These are phyloP conservation scores for Penicillium bialowiezense DNA, from an alignment of 495 filamentous ascomycete genomes.

Conservation along the genomic window DNA sequence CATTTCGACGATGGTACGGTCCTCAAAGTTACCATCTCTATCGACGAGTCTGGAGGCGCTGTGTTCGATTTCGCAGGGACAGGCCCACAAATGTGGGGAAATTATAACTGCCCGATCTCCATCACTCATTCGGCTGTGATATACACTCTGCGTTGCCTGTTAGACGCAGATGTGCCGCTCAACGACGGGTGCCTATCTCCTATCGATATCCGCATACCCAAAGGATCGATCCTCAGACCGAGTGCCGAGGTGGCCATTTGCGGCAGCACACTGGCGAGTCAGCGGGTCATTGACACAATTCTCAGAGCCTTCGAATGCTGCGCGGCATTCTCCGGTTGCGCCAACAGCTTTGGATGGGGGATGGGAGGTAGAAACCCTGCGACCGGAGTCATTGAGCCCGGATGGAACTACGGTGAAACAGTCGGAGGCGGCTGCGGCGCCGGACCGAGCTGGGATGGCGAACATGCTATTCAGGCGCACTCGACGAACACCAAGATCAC, in stretches of 20 bases:
- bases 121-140: slow-evolving; percentile 90
- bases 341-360: slow-evolving; percentile 62
- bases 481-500: slow-evolving; percentile 96
- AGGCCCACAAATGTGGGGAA: slow-evolving; percentile 40
- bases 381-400: slow-evolving; percentile 24
- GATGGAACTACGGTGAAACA: slow-evolving; percentile 89
- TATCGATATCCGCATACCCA: slow-evolving; percentile 74
- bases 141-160: slow-evolving; percentile 81
- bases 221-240: slow-evolving; percentile 74
- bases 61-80: slow-evolving; percentile 82
- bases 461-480: slow-evolving; percentile 79
- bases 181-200: slow-evolving; percentile 90
- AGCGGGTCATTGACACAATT: slow-evolving; percentile 85
- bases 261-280: slow-evolving; percentile 76
- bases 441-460: slow-evolving; percentile 76
- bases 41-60: slow-evolving; percentile 82
- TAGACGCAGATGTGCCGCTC: slow-evolving; percentile 83
- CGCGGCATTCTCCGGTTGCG: slow-evolving; percentile 79
- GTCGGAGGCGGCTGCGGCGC: slow-evolving; percentile 84
- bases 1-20: slow-evolving; percentile 92
- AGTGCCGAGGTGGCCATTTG: slow-evolving; percentile 75
- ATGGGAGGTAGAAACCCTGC: slow-evolving; percentile 26
- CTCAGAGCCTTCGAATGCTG: slow-evolving; percentile 78
- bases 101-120: slow-evolving; percentile 56
- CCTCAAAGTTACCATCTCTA: slow-evolving; percentile 74